Evolutionary conservation across 768 basidiomycete species (phyloP).

Genomic region (Auricularia sp.): DNA sequence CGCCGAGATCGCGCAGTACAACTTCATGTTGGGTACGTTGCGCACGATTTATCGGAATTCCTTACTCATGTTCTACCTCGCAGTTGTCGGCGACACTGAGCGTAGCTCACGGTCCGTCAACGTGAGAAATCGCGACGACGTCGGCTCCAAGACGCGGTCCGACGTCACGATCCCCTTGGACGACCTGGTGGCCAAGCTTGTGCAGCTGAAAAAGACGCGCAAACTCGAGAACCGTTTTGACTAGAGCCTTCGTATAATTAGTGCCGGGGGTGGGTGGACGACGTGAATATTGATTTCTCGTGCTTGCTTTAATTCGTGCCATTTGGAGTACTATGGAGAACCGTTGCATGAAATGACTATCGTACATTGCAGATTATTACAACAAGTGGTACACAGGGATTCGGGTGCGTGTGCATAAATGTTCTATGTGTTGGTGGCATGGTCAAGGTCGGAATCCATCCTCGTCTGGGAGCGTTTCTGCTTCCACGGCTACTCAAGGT

Average conservation of each 20-base stretch:
- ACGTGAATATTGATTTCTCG: no score
- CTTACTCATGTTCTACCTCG: background rate
- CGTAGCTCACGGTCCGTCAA: conserved; percentile 81
- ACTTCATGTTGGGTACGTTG: conserved; percentile 79
- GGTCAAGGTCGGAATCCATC: conserved; percentile 39
- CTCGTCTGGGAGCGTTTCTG: conserved; percentile 74
- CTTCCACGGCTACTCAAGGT: conserved; percentile 55
- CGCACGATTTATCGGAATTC: no score
- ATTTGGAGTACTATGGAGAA: background rate
- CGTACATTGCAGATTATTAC: no score
- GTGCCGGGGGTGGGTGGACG: no score
- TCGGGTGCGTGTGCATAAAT: background rate
- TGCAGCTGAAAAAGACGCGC: conserved; percentile 54
- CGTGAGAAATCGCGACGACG: conserved; percentile 89
- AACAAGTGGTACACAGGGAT: no score
- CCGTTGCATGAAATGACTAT: background rate
- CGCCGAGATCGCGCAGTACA: conserved; percentile 94
- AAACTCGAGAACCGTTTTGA: conserved; percentile 44
- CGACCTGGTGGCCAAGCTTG: conserved; percentile 56
- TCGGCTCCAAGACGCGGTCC: conserved; percentile 71
- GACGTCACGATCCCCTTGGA: conserved; percentile 63
- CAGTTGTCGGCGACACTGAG: conserved; percentile 94
- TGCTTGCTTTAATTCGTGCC: background rate
- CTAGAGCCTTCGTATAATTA: conserved; percentile 1
- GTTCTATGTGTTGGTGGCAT: background rate